phyloP scores from a whole-genome alignment of 1,284 basidiomycete species.

The Melampsora americana region DNA sequence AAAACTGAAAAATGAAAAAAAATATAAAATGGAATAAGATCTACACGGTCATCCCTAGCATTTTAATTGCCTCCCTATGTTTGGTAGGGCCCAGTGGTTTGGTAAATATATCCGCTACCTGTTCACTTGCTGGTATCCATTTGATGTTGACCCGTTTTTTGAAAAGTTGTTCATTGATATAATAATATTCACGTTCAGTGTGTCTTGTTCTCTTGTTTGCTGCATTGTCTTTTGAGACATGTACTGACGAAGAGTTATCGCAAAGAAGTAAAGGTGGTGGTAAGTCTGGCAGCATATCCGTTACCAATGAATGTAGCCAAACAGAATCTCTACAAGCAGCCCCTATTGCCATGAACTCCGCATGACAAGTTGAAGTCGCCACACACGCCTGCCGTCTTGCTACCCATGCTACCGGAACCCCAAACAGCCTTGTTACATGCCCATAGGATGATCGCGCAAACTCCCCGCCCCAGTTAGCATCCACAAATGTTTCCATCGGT shows the following conservation, averaged over 20 bases:
- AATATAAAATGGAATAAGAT: too few species aligned
- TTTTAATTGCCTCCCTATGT: not conserved
- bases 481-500: not conserved
- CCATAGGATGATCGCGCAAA: too few species aligned
- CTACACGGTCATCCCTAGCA: not conserved
- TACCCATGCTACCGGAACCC: too few species aligned
- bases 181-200: not conserved
- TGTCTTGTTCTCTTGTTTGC: not conserved
- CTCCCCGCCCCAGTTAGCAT: too few species aligned
- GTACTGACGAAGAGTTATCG: not conserved
- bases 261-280: not conserved
- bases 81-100: not conserved
- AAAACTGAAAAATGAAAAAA: too few species aligned
- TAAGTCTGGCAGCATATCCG: not conserved
- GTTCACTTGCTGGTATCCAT: slow-evolving; percentile 1
- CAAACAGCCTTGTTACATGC: too few species aligned
- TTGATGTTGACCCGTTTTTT: not conserved
- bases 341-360: too few species aligned
- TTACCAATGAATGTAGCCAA: not conserved
- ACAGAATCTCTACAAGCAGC: too few species aligned
- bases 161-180: slow-evolving; percentile 2
- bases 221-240: not conserved
- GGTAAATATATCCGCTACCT: not conserved
- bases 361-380: too few species aligned
- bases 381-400: too few species aligned